A percentile compares a stretch with the other conserved stretches of the same genome.
These are phyloP conservation scores for Pyrus bretschneideri DNA, from an alignment of 306 rosid species.

Conservation along the genomic window DNA sequence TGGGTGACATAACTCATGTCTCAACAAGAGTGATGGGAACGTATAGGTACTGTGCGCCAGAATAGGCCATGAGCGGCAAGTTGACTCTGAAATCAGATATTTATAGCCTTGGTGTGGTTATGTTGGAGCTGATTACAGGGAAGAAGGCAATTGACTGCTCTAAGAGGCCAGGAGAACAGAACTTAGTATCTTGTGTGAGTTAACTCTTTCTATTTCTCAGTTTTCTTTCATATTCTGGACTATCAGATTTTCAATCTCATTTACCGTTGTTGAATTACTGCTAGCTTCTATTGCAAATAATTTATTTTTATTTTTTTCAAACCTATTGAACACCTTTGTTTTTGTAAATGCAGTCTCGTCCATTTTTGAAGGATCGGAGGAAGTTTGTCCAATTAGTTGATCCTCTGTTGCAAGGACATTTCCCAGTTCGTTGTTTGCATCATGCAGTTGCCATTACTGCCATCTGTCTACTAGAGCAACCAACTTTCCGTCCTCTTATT, in stretches of 20 bases:
- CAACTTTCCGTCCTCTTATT: slow-evolving; percentile 76
- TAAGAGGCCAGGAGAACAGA: slow-evolving; percentile 77
- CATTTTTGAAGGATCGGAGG: slow-evolving; percentile 45
- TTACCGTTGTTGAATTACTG: background rate
- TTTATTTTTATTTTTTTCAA: background rate
- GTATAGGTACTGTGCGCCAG: slow-evolving; percentile 95
- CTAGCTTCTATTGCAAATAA: background rate
- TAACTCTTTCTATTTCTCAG: background rate
- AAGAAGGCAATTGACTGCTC: slow-evolving; percentile 63
- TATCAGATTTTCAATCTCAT: background rate
- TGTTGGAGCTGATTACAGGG: slow-evolving; percentile 92
- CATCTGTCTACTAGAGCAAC: slow-evolving; percentile 96
- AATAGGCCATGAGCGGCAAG: slow-evolving; percentile 96
- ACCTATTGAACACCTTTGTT: background rate
- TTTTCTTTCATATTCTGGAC: background rate
- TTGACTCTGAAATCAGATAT: slow-evolving; percentile 95
- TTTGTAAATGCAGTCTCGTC: slow-evolving; percentile 42
- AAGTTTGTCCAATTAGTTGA: slow-evolving; percentile 51
- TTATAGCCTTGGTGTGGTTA: slow-evolving; percentile 93
- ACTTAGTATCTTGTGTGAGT: slow-evolving; percentile 79
- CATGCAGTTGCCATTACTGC: slow-evolving; percentile 94
- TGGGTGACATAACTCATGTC: slow-evolving; percentile 95
- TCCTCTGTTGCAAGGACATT: slow-evolving; percentile 68
- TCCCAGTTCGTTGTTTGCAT: slow-evolving; percentile 76
- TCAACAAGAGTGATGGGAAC: slow-evolving; percentile 99